Base-by-base conservation (phyloP, 495 filamentous ascomycete species). In the Parmelia sp. region DNA sequence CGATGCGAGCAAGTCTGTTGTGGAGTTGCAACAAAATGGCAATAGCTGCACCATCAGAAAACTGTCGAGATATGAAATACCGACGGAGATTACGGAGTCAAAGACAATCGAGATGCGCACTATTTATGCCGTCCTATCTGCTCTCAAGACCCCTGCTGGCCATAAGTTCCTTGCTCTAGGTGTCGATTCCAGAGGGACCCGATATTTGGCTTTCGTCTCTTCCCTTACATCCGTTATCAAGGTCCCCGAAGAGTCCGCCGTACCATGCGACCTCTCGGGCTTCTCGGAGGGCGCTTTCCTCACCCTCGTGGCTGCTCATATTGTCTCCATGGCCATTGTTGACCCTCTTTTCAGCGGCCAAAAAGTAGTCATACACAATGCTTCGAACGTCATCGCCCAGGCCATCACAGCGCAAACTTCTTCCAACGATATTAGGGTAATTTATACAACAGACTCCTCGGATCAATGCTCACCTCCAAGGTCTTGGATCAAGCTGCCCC, bases 21-120 rank as follows among this genome's bases (percentile, higher is more conserved):
- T 58, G 21, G 57, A 58, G 36, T 27, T 58, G 23, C 57, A 58
- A 58, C 57, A 27, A 31, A 31, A 58, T 17, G 12, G 57, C 57
- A 58, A 58, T 9, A 23, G 57, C 57, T 58, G 35, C 35, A 4
- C 36, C 6, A 27, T 58, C 36, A 17, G 57, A 58, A 9, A 42
- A 17, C 57, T 58, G 36, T 58, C 57, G 21, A 21, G 57, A 23
- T 58, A n/a, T 19, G 57, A 58, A 12, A 42, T 19, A 1, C 42
- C 57, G 15, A 12, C 40, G 37, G 36, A 58, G 57, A 9, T 49
- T 27, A n/a, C 23, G n/a, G 31, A 37, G 27, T 35, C 17, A 21
- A 61, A 61, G n/a, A 61, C n/a, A 0, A n/a, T 61, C 23, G 59
- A 61, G 59, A 27, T 61, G 40, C 59, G n/a, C 42, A 61, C 27